Evolutionary conservation across 208 protist species (phyloP).

Genomic region (Angomonas ambiguus): DNA sequence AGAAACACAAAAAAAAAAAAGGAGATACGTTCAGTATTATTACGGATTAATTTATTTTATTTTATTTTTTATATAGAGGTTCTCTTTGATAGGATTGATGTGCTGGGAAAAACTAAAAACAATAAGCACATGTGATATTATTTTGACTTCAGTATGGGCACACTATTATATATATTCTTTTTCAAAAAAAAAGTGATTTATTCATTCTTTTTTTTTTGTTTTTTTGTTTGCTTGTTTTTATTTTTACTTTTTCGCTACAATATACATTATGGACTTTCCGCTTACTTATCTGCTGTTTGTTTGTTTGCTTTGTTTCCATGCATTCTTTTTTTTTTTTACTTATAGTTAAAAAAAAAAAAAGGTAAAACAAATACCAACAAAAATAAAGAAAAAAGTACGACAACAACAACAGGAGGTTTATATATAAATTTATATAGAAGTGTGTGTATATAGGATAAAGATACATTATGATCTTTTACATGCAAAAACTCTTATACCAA

Average conservation of each 20-base stretch:
- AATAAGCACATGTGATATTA: no score
- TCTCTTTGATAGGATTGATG: no score
- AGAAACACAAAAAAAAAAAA: conserved; percentile 9
- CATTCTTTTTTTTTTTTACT: conserved; percentile 6
- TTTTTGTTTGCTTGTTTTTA: neutral
- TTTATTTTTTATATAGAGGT: conserved; percentile 5
- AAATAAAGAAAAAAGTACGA: conserved; percentile 13
- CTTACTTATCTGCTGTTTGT: no score
- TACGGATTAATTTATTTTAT: neutral
- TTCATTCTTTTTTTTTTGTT: neutral
- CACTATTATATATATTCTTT: neutral
- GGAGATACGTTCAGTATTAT: no score
- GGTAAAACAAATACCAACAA: conserved; percentile 11
- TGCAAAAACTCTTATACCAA: neutral
- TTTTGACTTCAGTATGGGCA: no score
- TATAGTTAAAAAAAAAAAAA: conserved; percentile 12
- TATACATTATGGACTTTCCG: neutral
- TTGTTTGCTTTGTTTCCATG: no score
- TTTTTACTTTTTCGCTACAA: neutral
- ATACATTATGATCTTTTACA: neutral
- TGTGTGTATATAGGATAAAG: conserved; percentile 8
- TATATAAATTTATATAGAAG: no score
- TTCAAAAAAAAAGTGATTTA: neutral
- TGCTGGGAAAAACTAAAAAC: no score
- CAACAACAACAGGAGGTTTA: no score